Evolutionary conservation across 768 basidiomycete genomes (phyloP), one percentile per base, ranked within the genome.

Genomic region (Xerocomellus dryophilus): DNA sequence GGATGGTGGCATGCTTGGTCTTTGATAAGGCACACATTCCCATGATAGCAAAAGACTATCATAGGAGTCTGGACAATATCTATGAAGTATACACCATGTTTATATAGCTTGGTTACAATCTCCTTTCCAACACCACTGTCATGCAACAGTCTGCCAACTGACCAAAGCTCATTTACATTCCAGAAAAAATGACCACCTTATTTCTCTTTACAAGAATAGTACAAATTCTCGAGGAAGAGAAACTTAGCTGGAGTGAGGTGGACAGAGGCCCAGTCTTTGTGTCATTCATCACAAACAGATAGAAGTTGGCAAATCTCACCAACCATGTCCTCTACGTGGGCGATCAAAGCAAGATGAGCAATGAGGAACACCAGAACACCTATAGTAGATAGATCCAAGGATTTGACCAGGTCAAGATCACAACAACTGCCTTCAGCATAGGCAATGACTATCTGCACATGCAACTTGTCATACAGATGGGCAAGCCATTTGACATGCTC

Each of bases 11-110:
- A 0, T 51, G 60, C 0, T 17, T 45, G 0, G 41, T 70, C 0
- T 38, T 70, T 1, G 65, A 71, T n/a, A 66, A 71, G 38, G 59
- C 58, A 6, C 63, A 67, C 10, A 53, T 62, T 7, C 56, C 58
- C 0, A 3, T 61, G 5, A 49, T 54, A 0, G 47, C 53, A 11
- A 23, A 44, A 0, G n/a, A 29, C 11, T 68, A 58, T 23, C 55
- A 5, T 5, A 23, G 5, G 23, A 23, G 23, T 5, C 5, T 23
- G 23, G 23, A 23, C 23, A 23, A 23, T 23, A 23, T 23, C 2
- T 23, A 23, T 23, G 3, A 23, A 23, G 23, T 23, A n/a, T n/a
- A n/a, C n/a, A n/a, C n/a, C n/a, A n/a, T n/a, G n/a, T n/a, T n/a
- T n/a, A n/a, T n/a, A n/a, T n/a, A n/a, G n/a, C n/a, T n/a, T n/a